Evolutionary conservation across 805 yeast genomes (phyloP).

Genomic region (Ogataea parapolymorpha): DNA sequence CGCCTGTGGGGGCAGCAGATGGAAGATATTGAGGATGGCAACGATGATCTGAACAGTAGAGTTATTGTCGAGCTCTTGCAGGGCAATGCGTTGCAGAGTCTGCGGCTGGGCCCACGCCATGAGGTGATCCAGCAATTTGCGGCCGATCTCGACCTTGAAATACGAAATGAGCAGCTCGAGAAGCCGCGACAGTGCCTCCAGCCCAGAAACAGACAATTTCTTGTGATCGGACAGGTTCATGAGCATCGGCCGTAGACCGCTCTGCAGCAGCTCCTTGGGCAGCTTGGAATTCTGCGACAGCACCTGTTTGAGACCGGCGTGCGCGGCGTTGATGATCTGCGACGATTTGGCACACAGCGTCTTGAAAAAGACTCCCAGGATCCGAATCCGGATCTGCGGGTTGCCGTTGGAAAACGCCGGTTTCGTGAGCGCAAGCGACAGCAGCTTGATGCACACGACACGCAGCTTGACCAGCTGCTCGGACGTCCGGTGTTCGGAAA

Average conservation of each 20-base stretch:
- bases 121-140: conserved; percentile 85
- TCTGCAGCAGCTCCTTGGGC: conserved; percentile 93
- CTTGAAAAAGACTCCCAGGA: conserved; percentile 91
- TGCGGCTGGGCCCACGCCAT: conserved; percentile 94
- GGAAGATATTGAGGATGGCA: conserved; percentile 88
- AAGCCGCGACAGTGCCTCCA: conserved; percentile 86
- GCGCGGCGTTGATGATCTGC: conserved; percentile 90
- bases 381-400: conserved; percentile 70
- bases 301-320: conserved; percentile 79
- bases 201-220: conserved; percentile 80
- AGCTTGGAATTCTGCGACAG: conserved; percentile 81
- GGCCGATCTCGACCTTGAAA: conserved; percentile 95
- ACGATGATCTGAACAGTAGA: conserved; percentile 82
- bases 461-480: conserved; percentile 84
- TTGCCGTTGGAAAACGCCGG: conserved; percentile 73
- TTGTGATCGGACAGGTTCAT: conserved; percentile 94
- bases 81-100: conserved; percentile 69
- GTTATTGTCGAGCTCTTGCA: conserved; percentile 75
- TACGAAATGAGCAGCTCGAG: conserved; percentile 85
- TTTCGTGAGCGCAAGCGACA: conserved; percentile 79
- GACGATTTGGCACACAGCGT: conserved; percentile 82
- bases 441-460: conserved; percentile 81
- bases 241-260: conserved; percentile 90
- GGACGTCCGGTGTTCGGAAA: conserved; percentile 81
- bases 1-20: conserved; percentile 88